Evolutionary conservation across 305 asterid species (phyloP).

Genomic region (Solanum hybrid): DNA sequence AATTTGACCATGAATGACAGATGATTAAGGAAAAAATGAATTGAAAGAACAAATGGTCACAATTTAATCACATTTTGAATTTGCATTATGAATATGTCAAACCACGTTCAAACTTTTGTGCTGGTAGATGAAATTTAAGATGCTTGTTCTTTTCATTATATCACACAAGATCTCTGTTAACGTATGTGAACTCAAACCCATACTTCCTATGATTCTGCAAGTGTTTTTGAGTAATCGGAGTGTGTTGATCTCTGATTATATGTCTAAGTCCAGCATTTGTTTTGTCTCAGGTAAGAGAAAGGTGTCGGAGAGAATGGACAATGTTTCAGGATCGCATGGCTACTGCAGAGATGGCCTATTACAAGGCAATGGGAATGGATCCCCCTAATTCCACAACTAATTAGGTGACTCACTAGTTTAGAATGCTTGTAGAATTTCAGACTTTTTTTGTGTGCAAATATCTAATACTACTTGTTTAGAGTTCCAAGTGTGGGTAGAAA

Average conservation of each 20-base stretch:
- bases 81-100: not conserved
- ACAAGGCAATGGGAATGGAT: constrained; percentile 47
- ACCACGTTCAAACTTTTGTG: not conserved
- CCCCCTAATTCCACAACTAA: constrained; percentile 53
- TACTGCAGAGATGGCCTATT: constrained; percentile 68
- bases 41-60: not conserved
- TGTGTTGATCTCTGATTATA: not conserved
- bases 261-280: not conserved
- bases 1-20: not conserved
- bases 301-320: constrained; percentile 82
- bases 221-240: not conserved
- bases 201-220: not conserved
- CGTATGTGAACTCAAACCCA: not conserved
- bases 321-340: constrained; percentile 67
- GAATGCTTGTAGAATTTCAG: not conserved
- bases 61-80: not conserved
- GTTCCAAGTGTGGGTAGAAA: not conserved
- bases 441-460: not conserved
- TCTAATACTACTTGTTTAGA: not conserved
- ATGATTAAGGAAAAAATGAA: not conserved
- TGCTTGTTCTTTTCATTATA: not conserved
- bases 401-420: constrained; percentile 9
- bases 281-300: constrained; percentile 63
- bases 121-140: not conserved
- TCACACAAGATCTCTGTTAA: too few relatives aligned